A percentile compares a stretch with the other conserved stretches of the same genome.
Conservation (phyloP, 257 asterid genomes). For the Prunella vulgaris region DNA sequence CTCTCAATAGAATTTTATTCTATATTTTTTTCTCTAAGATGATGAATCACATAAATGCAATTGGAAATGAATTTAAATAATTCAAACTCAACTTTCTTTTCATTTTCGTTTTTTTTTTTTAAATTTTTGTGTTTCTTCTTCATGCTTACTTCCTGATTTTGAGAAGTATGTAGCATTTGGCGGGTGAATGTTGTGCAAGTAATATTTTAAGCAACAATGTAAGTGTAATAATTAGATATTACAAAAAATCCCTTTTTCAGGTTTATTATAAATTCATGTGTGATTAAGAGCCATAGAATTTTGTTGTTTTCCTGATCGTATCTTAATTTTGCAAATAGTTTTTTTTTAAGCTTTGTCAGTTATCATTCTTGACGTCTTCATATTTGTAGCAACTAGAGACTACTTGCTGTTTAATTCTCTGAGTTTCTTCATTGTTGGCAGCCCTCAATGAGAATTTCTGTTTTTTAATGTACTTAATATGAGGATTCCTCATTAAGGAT, state of each 20-base stretch:
- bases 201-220: no score
- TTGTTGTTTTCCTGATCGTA: neutral
- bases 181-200: no score
- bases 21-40: neutral
- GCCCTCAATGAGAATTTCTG: neutral
- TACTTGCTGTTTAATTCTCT: neutral
- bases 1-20: neutral
- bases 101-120: no score
- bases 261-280: neutral
- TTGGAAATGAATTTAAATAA: neutral
- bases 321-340: neutral
- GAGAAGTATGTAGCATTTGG: neutral
- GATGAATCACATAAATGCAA: neutral
- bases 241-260: neutral
- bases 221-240: neutral
- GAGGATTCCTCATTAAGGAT: neutral
- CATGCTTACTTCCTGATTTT: neutral
- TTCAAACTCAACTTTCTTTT: neutral
- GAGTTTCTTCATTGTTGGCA: neutral
- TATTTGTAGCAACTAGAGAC: neutral
- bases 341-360: no score
- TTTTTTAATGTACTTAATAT: neutral
- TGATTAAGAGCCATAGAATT: neutral
- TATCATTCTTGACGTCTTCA: no score
- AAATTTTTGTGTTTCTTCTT: neutral